phyloP scores from a whole-genome alignment of 139 green algal species.

The Volvox reticuliferus region DNA sequence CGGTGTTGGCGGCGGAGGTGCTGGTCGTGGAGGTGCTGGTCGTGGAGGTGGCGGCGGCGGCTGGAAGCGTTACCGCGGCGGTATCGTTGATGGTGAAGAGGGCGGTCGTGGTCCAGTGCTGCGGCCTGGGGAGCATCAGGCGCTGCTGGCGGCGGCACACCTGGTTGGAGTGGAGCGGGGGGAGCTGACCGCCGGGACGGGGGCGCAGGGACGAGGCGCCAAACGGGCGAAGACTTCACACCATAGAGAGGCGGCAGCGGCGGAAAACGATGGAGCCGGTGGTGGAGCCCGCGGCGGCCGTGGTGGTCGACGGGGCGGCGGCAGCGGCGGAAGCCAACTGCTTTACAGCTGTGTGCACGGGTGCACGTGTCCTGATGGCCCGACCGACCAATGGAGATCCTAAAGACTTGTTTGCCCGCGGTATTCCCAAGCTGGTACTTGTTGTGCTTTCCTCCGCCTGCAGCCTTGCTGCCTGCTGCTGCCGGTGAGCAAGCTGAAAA shows the following conservation, averaged over 20 bases:
- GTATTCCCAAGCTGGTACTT: too few species aligned
- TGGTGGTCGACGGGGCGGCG: not conserved
- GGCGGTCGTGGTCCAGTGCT: conserved; percentile 8
- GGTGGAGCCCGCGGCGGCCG: not conserved
- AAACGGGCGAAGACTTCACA: not conserved
- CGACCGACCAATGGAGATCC: too few species aligned
- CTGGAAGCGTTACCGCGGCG: conserved; percentile 6
- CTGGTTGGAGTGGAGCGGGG: conserved; percentile 51
- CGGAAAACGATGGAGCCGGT: not conserved
- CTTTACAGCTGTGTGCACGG: too few species aligned
- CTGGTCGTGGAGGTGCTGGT: conserved; percentile 8
- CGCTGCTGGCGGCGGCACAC: conserved; percentile 60
- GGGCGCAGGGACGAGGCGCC: not conserved
- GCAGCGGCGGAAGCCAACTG: not conserved
- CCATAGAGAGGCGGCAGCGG: not conserved
- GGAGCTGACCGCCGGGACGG: not conserved
- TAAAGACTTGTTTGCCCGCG: too few species aligned
- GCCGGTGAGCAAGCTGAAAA: too few species aligned
- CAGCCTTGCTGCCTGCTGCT: too few species aligned
- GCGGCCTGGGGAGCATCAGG: not conserved
- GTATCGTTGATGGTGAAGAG: not conserved
- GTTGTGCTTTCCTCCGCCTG: too few species aligned
- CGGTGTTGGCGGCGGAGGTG: conserved; percentile 3
- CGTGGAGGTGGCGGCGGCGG: conserved; percentile 7
- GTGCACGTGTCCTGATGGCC: too few species aligned